Conservation (phyloP, 2,329 filamentous ascomycete genomes). For the Lachnellula arida region DNA sequence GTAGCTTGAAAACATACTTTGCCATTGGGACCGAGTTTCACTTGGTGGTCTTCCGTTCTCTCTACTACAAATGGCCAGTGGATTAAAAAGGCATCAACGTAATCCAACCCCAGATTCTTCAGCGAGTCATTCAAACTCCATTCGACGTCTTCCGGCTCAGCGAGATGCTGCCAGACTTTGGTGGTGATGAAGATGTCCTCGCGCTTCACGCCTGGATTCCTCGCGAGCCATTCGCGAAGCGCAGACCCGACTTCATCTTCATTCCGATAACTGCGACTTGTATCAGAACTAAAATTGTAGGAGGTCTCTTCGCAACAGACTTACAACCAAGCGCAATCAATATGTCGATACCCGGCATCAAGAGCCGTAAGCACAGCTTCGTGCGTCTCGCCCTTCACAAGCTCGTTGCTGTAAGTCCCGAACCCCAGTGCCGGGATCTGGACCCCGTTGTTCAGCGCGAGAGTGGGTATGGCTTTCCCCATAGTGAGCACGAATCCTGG, state of each 20-base stretch:
- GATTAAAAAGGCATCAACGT: constrained; percentile 76
- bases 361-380: constrained; percentile 54
- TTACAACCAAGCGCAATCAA: constrained; percentile 66
- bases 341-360: constrained; percentile 57
- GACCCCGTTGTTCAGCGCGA: constrained; percentile 33
- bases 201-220: constrained; percentile 53
- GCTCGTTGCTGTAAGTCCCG: constrained; percentile 32
- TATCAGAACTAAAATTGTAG: not conserved
- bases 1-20: constrained; percentile 35
- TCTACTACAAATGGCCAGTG: constrained; percentile 79
- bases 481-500: not conserved
- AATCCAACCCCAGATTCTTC: constrained; percentile 67
- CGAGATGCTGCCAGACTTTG: constrained; percentile 56
- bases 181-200: constrained; percentile 28
- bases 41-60: constrained; percentile 66
- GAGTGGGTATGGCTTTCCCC: constrained; percentile 14
- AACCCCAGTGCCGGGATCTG: constrained; percentile 41
- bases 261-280: constrained; percentile 55
- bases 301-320: constrained; percentile 25
- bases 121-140: constrained; percentile 67
- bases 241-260: constrained; percentile 78
- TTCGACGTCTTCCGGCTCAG: constrained; percentile 55
- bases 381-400: constrained; percentile 39
- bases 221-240: constrained; percentile 63
- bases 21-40: constrained; percentile 44